These are phyloP conservation scores for Ceriops tagal DNA, from an alignment of 345 rosid genomes.

Conservation along the genomic window DNA sequence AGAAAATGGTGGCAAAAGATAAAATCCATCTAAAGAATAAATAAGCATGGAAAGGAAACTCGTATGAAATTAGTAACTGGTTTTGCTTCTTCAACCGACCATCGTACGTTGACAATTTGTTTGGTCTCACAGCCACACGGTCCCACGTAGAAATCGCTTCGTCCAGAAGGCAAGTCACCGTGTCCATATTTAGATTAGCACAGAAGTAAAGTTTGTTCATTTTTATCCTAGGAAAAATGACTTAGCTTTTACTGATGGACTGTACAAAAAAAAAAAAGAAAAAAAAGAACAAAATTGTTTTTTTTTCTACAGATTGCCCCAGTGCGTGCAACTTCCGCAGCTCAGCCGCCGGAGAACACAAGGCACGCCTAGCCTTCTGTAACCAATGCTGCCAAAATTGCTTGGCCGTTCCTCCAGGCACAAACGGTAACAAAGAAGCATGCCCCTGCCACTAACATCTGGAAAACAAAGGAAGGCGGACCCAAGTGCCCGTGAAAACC, in stretches of 20 bases:
- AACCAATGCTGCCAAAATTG: slow-evolving; percentile 36
- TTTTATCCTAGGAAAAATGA: background rate
- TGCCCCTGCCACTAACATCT: slow-evolving; percentile 32
- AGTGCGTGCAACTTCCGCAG: slow-evolving; percentile 22
- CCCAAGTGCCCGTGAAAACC: slow-evolving; percentile 40
- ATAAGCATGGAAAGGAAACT: no score
- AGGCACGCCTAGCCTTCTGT: slow-evolving; percentile 30
- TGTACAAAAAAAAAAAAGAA: background rate
- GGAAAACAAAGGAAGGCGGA: slow-evolving; percentile 26
- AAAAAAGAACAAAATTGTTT: background rate
- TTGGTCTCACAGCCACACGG: no score
- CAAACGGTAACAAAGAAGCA: slow-evolving; percentile 39
- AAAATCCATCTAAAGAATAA: no score
- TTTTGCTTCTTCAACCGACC: no score
- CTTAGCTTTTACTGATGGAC: background rate
- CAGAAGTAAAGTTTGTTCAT: no score
- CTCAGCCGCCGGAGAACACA: slow-evolving; percentile 20
- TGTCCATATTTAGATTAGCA: no score
- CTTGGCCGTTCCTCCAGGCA: slow-evolving; percentile 41
- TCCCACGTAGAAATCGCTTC: no score
- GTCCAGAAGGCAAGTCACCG: no score
- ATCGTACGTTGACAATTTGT: no score
- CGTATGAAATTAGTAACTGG: no score
- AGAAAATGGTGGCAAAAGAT: no score
- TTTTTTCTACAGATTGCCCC: slow-evolving; percentile 21